These are phyloP conservation scores for Gastrolobium villosum DNA, from an alignment of 306 rosid species.

Conservation along the genomic window DNA sequence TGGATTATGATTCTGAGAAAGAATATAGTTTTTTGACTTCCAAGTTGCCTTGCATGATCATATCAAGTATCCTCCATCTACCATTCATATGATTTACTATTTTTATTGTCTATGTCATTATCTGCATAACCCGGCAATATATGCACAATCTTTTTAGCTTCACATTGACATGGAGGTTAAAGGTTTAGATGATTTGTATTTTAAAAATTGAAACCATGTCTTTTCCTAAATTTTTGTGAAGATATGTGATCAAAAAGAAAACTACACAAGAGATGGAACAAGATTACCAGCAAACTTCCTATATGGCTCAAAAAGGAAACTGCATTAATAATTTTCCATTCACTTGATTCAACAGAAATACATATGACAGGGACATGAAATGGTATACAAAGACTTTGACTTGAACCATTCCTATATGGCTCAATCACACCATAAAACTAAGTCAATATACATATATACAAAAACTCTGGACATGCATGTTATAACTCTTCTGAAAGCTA, in stretches of 20 bases:
- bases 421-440: too few species aligned
- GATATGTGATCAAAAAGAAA: slow-evolving; percentile 92
- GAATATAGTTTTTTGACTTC: slow-evolving; percentile 96
- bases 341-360: too few species aligned
- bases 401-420: too few species aligned
- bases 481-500: too few species aligned
- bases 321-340: too few species aligned
- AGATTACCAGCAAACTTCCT: slow-evolving; percentile 85
- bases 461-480: too few species aligned
- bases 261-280: slow-evolving; percentile 98
- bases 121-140: slow-evolving; percentile 35
- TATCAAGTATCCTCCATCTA: slow-evolving; percentile 75
- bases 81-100: slow-evolving; percentile 37
- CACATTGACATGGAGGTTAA: slow-evolving; percentile 21
- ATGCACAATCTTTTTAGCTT: background rate
- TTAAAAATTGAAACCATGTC: background rate
- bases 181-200: background rate
- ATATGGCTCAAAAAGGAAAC: too few species aligned
- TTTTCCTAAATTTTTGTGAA: slow-evolving; percentile 46
- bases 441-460: too few species aligned
- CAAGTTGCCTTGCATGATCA: slow-evolving; percentile 98
- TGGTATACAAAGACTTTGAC: too few species aligned
- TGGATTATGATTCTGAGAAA: slow-evolving; percentile 94
- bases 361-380: too few species aligned
- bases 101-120: slow-evolving; percentile 25